phyloP scores from a whole-genome alignment of 2,329 filamentous ascomycete species.

The Colletotrichum sp. region DNA sequence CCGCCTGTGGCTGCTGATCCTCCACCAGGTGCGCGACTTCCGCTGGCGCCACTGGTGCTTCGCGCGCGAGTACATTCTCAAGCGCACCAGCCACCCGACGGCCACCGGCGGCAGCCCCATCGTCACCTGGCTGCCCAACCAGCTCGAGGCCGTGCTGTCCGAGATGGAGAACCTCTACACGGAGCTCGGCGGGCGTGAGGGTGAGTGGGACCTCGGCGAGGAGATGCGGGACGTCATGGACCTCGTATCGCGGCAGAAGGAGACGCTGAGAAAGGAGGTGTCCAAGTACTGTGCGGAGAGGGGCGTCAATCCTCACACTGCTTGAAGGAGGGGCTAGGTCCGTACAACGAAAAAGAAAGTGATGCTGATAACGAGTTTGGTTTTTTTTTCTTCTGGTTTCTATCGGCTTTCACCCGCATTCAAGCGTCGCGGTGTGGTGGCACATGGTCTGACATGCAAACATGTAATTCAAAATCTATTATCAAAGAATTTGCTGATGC shows the following conservation, averaged over 20 bases:
- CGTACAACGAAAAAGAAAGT: not conserved
- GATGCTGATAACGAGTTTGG: not conserved
- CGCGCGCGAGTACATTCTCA: constrained; percentile 83
- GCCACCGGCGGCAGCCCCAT: constrained; percentile 84
- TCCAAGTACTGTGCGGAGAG: constrained; percentile 75
- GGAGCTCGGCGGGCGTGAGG: constrained; percentile 44
- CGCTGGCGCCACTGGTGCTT: constrained; percentile 88
- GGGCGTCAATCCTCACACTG: constrained; percentile 35
- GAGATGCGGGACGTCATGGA: constrained; percentile 70
- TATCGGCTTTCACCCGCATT: not conserved
- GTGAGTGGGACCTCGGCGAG: constrained; percentile 47
- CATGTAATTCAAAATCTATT: not conserved
- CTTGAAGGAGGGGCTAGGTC: not conserved
- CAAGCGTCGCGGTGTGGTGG: not conserved
- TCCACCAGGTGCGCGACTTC: constrained; percentile 82
- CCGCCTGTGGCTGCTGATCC: constrained; percentile 65
- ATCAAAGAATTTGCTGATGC: not conserved
- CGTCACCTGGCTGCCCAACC: constrained; percentile 84
- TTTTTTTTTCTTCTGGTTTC: not conserved
- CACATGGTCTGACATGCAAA: not conserved
- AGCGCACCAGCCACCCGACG: constrained; percentile 76
- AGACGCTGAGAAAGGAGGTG: constrained; percentile 75
- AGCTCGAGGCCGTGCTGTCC: constrained; percentile 75
- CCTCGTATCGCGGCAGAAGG: constrained; percentile 64
- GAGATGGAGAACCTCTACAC: constrained; percentile 69